Base-by-base conservation (phyloP, 176 grass and related monocot species). In the Juncus effusus region DNA sequence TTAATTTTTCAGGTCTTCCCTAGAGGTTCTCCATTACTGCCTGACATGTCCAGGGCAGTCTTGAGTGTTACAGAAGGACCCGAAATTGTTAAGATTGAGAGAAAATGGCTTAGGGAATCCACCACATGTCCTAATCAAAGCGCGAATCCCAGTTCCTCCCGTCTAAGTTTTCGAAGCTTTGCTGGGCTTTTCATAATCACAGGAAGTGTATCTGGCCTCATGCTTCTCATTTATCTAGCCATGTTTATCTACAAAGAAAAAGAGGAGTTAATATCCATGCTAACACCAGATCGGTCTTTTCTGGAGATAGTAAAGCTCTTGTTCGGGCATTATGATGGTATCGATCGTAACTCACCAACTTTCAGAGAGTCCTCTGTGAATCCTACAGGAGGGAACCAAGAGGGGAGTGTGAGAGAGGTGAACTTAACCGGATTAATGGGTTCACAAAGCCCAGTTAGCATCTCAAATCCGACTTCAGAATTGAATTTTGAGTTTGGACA, bases 1-100 rank as follows among this genome's bases (percentile, higher is more conserved):
- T n/a, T n/a, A n/a, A n/a, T n/a, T n/a, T n/a, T n/a, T n/a, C 52
- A 90, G 87, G 87, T 72, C 13, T 86, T 90, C 55, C 87, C 83
- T 6, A 39, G 7, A 67, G 7, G 39, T 0, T 86, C 76, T 63
- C 76, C 63, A 38, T 55, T 90, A 38, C 73, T 75, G 47, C 64
- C 63, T 39, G 71, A 90, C 51, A 59, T 90, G 52, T 86, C 83
- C 1, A 65, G 67, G 52, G 79, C 83, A 36, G 74, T 90, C 35
- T 65, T 90, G 77, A 65, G 64, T 3, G 40, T 83, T 15, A 86
- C 63, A 41, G 62, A 73, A 59, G 74, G 80, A 10, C 42, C 65
- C 6, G 64, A 72, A 40, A 62, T 73, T 56, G 36, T 10, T 38
- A 3, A 0, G 4, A 83, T 90, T 8, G 59, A 86, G 65, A 10